A percentile compares a stretch with the other conserved stretches of the same genome.
Conservation (phyloP, 345 rosid species). For the Camelina laxa region DNA sequence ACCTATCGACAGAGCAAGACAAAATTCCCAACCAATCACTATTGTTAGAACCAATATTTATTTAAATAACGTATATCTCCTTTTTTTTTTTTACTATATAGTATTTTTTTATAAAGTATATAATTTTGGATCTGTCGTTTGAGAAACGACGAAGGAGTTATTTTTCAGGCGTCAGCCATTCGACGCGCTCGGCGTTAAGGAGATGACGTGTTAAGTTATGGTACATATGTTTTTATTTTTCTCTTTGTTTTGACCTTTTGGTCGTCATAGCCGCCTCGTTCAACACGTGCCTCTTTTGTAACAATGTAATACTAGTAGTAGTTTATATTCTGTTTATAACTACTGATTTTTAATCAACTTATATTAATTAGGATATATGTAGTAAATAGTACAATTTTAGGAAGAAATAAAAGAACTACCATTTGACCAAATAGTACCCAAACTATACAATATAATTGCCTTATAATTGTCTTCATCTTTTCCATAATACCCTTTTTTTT, state of each 20-base stretch:
- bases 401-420: no score
- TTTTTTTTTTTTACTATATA: not conserved
- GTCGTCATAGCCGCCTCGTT: not conserved
- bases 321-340: not conserved
- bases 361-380: no score
- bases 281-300: constrained; percentile 37
- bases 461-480: no score
- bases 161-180: constrained; percentile 24
- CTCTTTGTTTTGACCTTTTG: constrained; percentile 1
- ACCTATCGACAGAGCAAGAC: constrained; percentile 23
- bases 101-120: no score
- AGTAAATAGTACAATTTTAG: no score
- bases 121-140: not conserved
- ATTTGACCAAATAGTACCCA: no score
- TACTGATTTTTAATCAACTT: not conserved
- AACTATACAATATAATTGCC: no score
- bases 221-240: constrained; percentile 14
- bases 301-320: not conserved
- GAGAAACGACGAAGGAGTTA: constrained; percentile 25
- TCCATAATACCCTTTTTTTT: no score
- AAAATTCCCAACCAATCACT: constrained; percentile 33
- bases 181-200: constrained; percentile 21
- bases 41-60: not conserved
- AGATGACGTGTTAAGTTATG: constrained; percentile 38
- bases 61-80: not conserved